Percentiles rank a stretch among this genome's conserved stretches.
Evolutionary conservation across 805 yeast species (phyloP).

Genomic region (Kodamaea fukazawae): DNA sequence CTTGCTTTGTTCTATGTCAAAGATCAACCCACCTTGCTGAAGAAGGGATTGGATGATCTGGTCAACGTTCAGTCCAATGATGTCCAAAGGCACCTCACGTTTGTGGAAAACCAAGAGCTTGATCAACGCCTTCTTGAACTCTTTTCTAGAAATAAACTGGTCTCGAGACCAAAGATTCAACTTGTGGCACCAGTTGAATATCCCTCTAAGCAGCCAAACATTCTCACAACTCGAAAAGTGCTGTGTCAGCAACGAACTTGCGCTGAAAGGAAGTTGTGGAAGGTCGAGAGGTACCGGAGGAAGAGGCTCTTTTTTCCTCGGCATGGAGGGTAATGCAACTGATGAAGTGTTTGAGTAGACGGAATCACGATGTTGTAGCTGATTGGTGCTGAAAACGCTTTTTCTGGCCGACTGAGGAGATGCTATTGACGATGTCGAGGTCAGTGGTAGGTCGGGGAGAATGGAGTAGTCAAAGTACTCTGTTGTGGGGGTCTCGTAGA

Average conservation of each 20-base stretch:
- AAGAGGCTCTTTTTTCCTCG: conserved; percentile 18
- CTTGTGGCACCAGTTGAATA: conserved; percentile 55
- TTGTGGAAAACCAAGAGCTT: conserved; percentile 49
- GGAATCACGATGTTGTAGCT: conserved; percentile 6
- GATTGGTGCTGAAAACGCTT: conserved; percentile 4
- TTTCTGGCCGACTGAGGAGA: conserved; percentile 5
- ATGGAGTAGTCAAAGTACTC: conserved; percentile 33
- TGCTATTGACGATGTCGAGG: conserved; percentile 2
- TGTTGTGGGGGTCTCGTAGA: conserved; percentile 20
- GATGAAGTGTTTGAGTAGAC: conserved; percentile 2
- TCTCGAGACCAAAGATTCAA: conserved; percentile 54
- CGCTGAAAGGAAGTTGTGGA: conserved; percentile 57
- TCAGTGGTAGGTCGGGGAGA: conserved; percentile 32
- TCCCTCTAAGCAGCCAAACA: conserved; percentile 46
- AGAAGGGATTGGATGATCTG: conserved; percentile 45
- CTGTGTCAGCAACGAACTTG: conserved; percentile 45
- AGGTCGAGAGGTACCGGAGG: conserved; percentile 47
- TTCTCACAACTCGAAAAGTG: conserved; percentile 48
- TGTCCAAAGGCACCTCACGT: conserved; percentile 48
- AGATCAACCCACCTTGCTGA: conserved; percentile 40
- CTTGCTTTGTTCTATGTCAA: conserved; percentile 10
- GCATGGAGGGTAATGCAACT: conserved; percentile 4
- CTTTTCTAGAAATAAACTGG: conserved; percentile 46
- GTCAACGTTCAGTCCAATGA: conserved; percentile 51
- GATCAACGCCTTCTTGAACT: conserved; percentile 53